Base-by-base conservation (phyloP, 345 rosid genomes). In the Hevea brasiliensis region DNA sequence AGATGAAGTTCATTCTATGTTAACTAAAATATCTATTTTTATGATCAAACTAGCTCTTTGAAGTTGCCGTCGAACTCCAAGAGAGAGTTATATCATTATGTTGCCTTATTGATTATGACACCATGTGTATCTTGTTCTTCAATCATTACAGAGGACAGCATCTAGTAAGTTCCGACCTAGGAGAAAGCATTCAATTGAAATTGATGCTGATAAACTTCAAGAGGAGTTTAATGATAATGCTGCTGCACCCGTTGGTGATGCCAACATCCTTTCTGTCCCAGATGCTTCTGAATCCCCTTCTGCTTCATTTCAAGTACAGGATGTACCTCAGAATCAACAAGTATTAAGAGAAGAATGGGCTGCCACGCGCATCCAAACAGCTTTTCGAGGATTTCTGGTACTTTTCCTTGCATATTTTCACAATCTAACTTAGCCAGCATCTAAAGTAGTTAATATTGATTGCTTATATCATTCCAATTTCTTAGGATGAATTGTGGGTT, bases 381-480 rank as follows among this genome's bases (percentile, higher is more conserved):
- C 94, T 65, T 96, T 90, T 74, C 95, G 99, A 50, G 95, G 97
- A 74, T 96, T 96, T 83, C 77, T 96, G 99, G 99, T 96, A 86
- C 70, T 63, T 3, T 20, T 26, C 24, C 26, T 56, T 45, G 23
- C 54, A 54, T 47, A 63, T 37, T 75, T 23, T 65, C 51, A 27
- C 37, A 37, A 48, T 41, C 72, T 67, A 14, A 26, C 60, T 26
- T 35, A 35, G 59, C 37, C n/a, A 21, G 71, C 17, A 47, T 59
- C 61, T 65, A 48, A 44, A 54, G n/a, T n/a, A n/a, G n/a, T n/a
- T n/a, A 20, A 26, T 40, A 8, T 59, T 35, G 40, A 27, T 64
- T 61, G 29, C 13, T 45, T 63, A 23, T n/a, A n/a, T n/a, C n/a
- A n/a, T n/a, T n/a, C n/a, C n/a, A n/a, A n/a, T n/a, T n/a, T n/a